Percentiles rank a stretch among this genome's conserved stretches.
phyloP scores from a whole-genome alignment of 352 stramenopile species.

The Pelagophyceae sp. region DNA sequence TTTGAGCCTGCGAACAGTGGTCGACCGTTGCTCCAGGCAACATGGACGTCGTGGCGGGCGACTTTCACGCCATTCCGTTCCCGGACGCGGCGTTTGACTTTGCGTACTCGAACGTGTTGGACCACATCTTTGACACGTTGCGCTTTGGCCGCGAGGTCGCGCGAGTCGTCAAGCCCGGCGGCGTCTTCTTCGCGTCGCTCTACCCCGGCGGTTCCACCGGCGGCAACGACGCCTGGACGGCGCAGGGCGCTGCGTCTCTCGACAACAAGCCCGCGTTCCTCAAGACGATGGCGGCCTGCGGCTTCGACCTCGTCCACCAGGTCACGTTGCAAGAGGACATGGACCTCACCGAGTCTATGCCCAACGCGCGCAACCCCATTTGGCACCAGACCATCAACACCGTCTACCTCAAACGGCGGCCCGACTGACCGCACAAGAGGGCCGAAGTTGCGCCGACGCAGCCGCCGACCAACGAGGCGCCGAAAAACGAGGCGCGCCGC shows the following conservation, averaged over 20 bases:
- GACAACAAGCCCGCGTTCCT: neutral
- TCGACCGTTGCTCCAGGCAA: too few relatives aligned
- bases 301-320: neutral
- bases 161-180: neutral
- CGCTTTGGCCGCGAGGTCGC: neutral
- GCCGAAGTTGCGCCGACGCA: too few relatives aligned
- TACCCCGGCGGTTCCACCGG: neutral
- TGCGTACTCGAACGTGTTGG: neutral
- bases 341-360: neutral
- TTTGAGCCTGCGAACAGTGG: too few relatives aligned
- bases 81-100: neutral
- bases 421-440: too few relatives aligned
- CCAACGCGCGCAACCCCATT: neutral
- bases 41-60: constrained; percentile 3
- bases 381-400: constrained; percentile 1
- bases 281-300: neutral
- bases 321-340: neutral
- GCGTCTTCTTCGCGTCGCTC: neutral
- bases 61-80: neutral
- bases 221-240: constrained; percentile 7
- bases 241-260: neutral
- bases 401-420: neutral
- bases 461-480: too few relatives aligned
- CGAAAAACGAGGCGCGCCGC: too few relatives aligned
- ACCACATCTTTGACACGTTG: neutral